Percentiles rank a stretch among this genome's conserved stretches.
phyloP scores from a whole-genome alignment of 148 eudicot genomes.

The Hydrangea macrophylla region DNA sequence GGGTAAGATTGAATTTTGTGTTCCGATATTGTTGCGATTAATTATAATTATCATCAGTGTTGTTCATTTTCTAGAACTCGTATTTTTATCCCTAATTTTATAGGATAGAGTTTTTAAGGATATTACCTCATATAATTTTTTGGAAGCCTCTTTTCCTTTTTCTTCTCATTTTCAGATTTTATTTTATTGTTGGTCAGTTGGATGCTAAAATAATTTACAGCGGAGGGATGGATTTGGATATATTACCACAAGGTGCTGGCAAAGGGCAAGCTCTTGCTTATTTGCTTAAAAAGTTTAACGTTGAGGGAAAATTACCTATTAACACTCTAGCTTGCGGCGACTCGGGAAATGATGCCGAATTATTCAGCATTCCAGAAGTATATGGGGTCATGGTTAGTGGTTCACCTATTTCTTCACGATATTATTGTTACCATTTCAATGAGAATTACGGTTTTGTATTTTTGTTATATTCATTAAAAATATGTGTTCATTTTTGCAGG shows the following conservation, averaged over 20 bases:
- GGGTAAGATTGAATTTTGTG: constrained; percentile 37
- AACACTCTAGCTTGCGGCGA: constrained; percentile 76
- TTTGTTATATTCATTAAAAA: constrained; percentile 6
- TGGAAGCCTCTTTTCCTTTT: neutral
- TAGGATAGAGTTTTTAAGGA: neutral
- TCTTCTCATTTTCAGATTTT: constrained; percentile 9
- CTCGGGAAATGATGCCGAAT: constrained; percentile 78
- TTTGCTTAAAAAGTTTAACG: constrained; percentile 55
- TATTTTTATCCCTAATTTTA: too few species aligned
- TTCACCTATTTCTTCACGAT: constrained; percentile 13
- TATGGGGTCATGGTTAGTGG: constrained; percentile 73
- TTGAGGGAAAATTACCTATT: constrained; percentile 43
- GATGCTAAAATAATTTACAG: constrained; percentile 71
- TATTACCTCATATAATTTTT: neutral
- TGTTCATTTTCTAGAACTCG: too few species aligned
- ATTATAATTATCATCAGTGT: neutral
- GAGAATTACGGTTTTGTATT: constrained; percentile 10
- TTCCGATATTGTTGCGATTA: neutral
- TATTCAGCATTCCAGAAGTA: constrained; percentile 67
- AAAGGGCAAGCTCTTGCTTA: constrained; percentile 82
- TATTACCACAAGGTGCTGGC: constrained; percentile 78
- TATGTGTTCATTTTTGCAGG: constrained; percentile 34
- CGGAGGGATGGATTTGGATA: constrained; percentile 71
- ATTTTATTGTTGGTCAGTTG: constrained; percentile 37
- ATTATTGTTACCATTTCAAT: neutral